Evolutionary conservation across 2,329 filamentous ascomycete genomes (phyloP).

Genomic region (Colletotrichum echinochloae): DNA sequence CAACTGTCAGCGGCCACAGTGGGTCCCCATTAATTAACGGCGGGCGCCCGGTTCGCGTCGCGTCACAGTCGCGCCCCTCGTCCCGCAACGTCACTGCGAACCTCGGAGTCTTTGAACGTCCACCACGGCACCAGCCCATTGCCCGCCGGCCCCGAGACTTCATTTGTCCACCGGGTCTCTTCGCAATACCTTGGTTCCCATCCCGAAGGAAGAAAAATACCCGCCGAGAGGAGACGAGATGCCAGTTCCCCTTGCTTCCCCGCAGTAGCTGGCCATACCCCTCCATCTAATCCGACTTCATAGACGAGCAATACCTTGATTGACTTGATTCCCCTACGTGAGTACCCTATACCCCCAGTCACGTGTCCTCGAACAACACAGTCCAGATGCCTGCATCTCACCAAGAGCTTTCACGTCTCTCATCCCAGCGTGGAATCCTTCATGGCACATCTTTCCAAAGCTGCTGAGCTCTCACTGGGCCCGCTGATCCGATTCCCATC

Average conservation of each 20-base stretch:
- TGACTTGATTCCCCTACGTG: background rate
- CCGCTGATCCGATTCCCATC: background rate
- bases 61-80: slow-evolving; percentile 27
- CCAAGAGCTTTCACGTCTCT: background rate
- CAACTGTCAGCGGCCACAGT: slow-evolving; percentile 9
- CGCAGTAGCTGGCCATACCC: slow-evolving; percentile 13
- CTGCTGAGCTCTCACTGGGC: background rate
- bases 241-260: slow-evolving; percentile 1
- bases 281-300: background rate
- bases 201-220: background rate
- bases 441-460: background rate
- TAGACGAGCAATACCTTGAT: slow-evolving; percentile 6
- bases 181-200: background rate
- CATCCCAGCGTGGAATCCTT: background rate
- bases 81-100: slow-evolving; percentile 32
- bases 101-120: slow-evolving; percentile 25
- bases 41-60: slow-evolving; percentile 28
- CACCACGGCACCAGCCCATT: slow-evolving; percentile 4
- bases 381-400: background rate
- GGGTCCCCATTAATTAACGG: slow-evolving; percentile 29
- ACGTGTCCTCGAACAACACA: background rate
- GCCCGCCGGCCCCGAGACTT: background rate
- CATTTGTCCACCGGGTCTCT: background rate
- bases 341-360: slow-evolving; percentile 5
- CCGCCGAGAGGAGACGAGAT: slow-evolving; percentile 5